Evolutionary conservation across 495 filamentous ascomycete genomes (phyloP), one percentile per base, ranked within the genome.

Genomic region (Daldinia concentrica): DNA sequence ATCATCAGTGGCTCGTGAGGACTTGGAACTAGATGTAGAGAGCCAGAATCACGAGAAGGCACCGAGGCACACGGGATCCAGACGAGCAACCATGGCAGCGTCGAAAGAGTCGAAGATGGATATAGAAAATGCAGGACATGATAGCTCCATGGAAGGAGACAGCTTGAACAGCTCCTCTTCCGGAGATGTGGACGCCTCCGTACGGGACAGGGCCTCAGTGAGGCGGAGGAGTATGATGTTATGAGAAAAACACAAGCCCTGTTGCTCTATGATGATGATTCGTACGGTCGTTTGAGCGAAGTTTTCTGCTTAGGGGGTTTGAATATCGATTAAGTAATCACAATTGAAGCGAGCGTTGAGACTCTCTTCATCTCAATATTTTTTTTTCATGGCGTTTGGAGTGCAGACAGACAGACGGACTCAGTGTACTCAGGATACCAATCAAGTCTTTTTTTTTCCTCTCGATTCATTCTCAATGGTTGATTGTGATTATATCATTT

Each of bases 211-310:
- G 27, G 58, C 54, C 7, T 63, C 77, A 14, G 55, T 71, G 52
- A 77, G 83, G 62, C 75, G 86, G 68, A 81, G 83, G 76, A 88
- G 85, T 72, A 87, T 85, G 84, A 86, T 88, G 86, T 69, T 87
- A 79, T 88, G 84, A 87, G 69, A 45, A 8, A 67, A 54, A 64
- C 43, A 58, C 9, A 32, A 43, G 54, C 43, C 43, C n/a, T 27
- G 43, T 34, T 60, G 19, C 52, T 59, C 27, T 57, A 65, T 60
- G 60, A 68, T 68, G 63, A 73, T 62, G 69, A 66, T 62, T 65
- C 62, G 36, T 57, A 70, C 65, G 64, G 41, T 63, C 60, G 52
- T 70, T 62, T 48, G 6, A 50, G 68, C 55, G 43, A 48, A 48
- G 14, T 12, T 43, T 29, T n/a, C 56, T 52, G 8, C 43, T 69